Percentiles rank a stretch among this genome's conserved stretches.
These are phyloP conservation scores for Didymella keratinophila DNA, from an alignment of 2,329 filamentous ascomycete genomes.

Conservation along the genomic window DNA sequence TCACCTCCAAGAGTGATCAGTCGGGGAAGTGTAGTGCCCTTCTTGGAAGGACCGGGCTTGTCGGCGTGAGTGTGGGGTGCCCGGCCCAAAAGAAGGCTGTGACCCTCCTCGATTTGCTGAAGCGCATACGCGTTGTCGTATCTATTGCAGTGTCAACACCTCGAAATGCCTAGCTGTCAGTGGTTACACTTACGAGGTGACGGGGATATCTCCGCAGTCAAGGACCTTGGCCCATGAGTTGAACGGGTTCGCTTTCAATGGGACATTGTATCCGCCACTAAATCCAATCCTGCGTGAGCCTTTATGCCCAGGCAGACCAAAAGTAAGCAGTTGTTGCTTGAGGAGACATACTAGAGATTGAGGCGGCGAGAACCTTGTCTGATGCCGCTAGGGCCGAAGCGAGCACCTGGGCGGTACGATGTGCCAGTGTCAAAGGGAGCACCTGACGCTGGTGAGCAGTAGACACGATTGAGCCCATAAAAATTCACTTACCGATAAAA, in stretches of 20 bases:
- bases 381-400: constrained; percentile 85
- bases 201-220: constrained; percentile 85
- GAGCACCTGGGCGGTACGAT: constrained; percentile 82
- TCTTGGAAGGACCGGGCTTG: constrained; percentile 71
- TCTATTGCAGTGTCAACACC: constrained; percentile 50
- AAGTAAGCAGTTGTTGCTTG: constrained; percentile 52
- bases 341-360: constrained; percentile 78
- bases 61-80: constrained; percentile 73
- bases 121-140: constrained; percentile 86
- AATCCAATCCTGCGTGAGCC: constrained; percentile 61
- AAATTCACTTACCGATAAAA: constrained; percentile 62
- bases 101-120: constrained; percentile 84
- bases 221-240: constrained; percentile 80
- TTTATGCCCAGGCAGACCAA: constrained; percentile 43
- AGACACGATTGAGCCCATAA: neutral
- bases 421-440: constrained; percentile 88
- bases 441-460: constrained; percentile 54
- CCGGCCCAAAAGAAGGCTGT: constrained; percentile 77
- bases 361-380: constrained; percentile 85
- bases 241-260: constrained; percentile 80
- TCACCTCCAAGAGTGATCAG: constrained; percentile 75
- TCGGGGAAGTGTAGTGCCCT: constrained; percentile 78
- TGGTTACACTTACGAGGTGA: constrained; percentile 73
- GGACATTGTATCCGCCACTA: constrained; percentile 88
- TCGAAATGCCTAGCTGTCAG: neutral